Percentiles rank a stretch among this genome's conserved stretches.
Evolutionary conservation across 2,329 filamentous ascomycete genomes (phyloP).

Genomic region (Aspergillus clavatus): DNA sequence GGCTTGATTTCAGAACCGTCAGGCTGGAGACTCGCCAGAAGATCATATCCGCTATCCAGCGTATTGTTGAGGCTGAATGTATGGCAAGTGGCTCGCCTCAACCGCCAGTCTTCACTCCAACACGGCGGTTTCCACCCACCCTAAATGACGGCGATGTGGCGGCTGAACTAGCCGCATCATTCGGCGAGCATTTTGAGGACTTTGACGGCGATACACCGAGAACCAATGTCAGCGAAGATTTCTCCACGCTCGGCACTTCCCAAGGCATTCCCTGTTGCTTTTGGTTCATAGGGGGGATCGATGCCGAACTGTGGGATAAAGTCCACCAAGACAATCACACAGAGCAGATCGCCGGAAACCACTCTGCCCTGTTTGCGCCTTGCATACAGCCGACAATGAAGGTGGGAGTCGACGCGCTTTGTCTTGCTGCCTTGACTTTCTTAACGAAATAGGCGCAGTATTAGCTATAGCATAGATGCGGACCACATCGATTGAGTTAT

Average conservation of each 20-base stretch:
- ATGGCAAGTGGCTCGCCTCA: conserved; percentile 47
- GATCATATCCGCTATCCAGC: conserved; percentile 45
- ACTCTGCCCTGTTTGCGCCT: conserved; percentile 56
- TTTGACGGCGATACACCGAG: conserved; percentile 29
- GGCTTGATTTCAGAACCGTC: conserved; percentile 51
- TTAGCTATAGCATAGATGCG: too few relatives aligned
- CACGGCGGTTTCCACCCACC: conserved; percentile 50
- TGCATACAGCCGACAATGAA: conserved; percentile 55
- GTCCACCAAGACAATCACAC: conserved; percentile 39
- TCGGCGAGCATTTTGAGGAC: conserved; percentile 45
- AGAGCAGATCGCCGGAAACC: conserved; percentile 54
- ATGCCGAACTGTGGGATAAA: conserved; percentile 48
- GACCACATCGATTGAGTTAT: too few relatives aligned
- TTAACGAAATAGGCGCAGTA: conserved; percentile 21
- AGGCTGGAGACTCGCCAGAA: conserved; percentile 43
- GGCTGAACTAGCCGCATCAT: conserved; percentile 41
- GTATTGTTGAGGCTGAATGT: conserved; percentile 56
- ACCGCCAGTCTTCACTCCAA: conserved; percentile 45
- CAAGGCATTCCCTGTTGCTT: conserved; percentile 50
- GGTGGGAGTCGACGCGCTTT: conserved; percentile 49
- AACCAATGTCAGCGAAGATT: conserved; percentile 52
- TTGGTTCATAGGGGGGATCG: conserved; percentile 54
- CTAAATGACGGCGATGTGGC: conserved; percentile 49
- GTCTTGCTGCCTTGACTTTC: conserved; percentile 47
- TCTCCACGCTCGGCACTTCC: conserved; percentile 50